phyloP scores from a whole-genome alignment of 2,329 filamentous ascomycete species.

The Diaporthe longicolla region DNA sequence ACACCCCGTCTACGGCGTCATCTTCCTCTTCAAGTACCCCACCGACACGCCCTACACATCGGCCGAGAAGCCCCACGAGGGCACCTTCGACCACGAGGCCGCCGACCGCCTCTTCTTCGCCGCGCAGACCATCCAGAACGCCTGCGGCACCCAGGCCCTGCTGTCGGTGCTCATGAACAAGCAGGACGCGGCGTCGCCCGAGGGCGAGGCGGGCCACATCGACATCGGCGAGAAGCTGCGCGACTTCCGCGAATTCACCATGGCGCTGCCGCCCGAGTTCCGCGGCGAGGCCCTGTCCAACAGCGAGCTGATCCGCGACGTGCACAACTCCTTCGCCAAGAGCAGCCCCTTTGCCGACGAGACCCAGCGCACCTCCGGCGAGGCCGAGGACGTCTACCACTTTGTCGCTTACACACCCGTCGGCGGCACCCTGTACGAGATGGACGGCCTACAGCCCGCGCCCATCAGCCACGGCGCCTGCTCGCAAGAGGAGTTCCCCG shows the following conservation, averaged over 20 bases:
- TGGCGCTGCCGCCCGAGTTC: slow-evolving; percentile 82
- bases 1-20: slow-evolving; percentile 91
- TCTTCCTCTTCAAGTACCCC: slow-evolving; percentile 98
- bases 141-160: slow-evolving; percentile 95
- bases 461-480: slow-evolving; percentile 91
- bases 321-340: slow-evolving; percentile 91
- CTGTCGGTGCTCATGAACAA: slow-evolving; percentile 94
- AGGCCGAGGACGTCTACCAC: slow-evolving; percentile 93
- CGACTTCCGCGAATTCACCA: slow-evolving; percentile 91
- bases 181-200: slow-evolving; percentile 58
- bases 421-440: slow-evolving; percentile 86
- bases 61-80: slow-evolving; percentile 80
- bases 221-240: slow-evolving; percentile 79
- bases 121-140: slow-evolving; percentile 97
- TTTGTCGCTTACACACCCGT: slow-evolving; percentile 95
- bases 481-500: slow-evolving; percentile 78
- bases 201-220: slow-evolving; percentile 61
- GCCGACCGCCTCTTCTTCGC: slow-evolving; percentile 91
- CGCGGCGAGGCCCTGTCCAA: slow-evolving; percentile 73
- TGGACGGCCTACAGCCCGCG: slow-evolving; percentile 93
- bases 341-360: slow-evolving; percentile 95
- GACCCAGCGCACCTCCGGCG: slow-evolving; percentile 78
- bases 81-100: slow-evolving; percentile 82
- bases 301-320: slow-evolving; percentile 78
- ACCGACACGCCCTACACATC: slow-evolving; percentile 75